A percentile compares a stretch with the other conserved stretches of the same genome.
Evolutionary conservation across 2,329 filamentous ascomycete genomes (phyloP).

Genomic region (Alternaria metachromatica): DNA sequence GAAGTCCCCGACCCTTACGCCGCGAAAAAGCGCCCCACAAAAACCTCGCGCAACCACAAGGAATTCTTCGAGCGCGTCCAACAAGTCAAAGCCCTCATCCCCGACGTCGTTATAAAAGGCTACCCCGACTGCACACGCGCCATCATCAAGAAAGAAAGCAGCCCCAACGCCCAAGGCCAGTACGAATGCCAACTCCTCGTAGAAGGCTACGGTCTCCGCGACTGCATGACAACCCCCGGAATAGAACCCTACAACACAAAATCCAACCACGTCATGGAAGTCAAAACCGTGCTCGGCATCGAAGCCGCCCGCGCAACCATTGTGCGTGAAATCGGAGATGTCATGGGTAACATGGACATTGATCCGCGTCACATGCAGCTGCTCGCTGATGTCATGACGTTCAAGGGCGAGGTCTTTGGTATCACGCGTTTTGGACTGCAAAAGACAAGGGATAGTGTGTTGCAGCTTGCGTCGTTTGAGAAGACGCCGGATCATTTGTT

Average conservation of each 20-base stretch:
- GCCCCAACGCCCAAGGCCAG: conserved; percentile 69
- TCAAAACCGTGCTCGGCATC: conserved; percentile 85
- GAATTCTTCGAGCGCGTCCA: conserved; percentile 81
- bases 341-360: conserved; percentile 95
- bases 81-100: conserved; percentile 80
- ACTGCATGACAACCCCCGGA: conserved; percentile 92
- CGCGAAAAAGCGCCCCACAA: conserved; percentile 37
- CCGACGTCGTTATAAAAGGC: conserved; percentile 84
- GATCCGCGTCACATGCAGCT: conserved; percentile 98
- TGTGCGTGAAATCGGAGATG: conserved; percentile 81
- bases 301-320: conserved; percentile 93
- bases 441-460: conserved; percentile 93
- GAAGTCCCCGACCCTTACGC: conserved; percentile 63
- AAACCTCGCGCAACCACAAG: conserved; percentile 54
- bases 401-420: conserved; percentile 94
- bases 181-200: conserved; percentile 69
- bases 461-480: conserved; percentile 95
- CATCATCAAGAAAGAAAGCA: conserved; percentile 83
- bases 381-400: conserved; percentile 97
- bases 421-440: conserved; percentile 96
- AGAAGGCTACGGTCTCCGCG: conserved; percentile 88
- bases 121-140: conserved; percentile 85
- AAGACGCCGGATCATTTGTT: conserved; percentile 98
- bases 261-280: conserved; percentile 91
- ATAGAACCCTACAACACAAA: conserved; percentile 77